These are phyloP conservation scores for Nakazawaea populi DNA, from an alignment of 805 yeast genomes.

Conservation along the genomic window DNA sequence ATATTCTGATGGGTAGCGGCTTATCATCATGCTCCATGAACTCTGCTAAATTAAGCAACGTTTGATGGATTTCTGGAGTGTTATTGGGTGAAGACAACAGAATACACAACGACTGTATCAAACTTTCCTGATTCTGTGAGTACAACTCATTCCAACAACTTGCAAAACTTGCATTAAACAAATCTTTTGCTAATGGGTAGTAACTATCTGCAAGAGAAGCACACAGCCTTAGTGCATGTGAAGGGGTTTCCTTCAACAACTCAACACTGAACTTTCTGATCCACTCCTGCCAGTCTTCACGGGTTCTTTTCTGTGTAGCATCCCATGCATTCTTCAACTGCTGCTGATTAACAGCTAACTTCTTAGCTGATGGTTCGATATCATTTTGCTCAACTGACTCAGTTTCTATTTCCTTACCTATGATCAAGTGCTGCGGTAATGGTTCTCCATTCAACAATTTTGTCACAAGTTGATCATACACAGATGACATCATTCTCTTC, in stretches of 20 bases:
- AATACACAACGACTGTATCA: conserved; percentile 76
- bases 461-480: conserved; percentile 76
- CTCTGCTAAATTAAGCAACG: conserved; percentile 83
- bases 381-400: conserved; percentile 44
- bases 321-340: conserved; percentile 86
- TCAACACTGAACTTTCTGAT: conserved; percentile 80
- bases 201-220: conserved; percentile 83
- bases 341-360: conserved; percentile 62
- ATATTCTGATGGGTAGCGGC: conserved; percentile 85
- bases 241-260: conserved; percentile 84
- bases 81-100: conserved; percentile 88
- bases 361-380: conserved; percentile 64
- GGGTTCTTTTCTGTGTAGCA: conserved; percentile 78
- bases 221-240: conserved; percentile 91
- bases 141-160: conserved; percentile 93
- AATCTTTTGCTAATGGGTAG: conserved; percentile 80
- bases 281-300: conserved; percentile 99
- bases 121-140: conserved; percentile 83
- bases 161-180: conserved; percentile 92
- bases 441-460: conserved; percentile 81
- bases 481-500: conserved; percentile 60
- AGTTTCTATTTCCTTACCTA: conserved; percentile 41
- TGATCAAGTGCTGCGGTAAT: conserved; percentile 66
- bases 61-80: conserved; percentile 94
- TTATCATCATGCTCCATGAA: conserved; percentile 97